Base-by-base conservation (phyloP, 768 basidiomycete genomes). In the Pisolithus tinctorius region DNA sequence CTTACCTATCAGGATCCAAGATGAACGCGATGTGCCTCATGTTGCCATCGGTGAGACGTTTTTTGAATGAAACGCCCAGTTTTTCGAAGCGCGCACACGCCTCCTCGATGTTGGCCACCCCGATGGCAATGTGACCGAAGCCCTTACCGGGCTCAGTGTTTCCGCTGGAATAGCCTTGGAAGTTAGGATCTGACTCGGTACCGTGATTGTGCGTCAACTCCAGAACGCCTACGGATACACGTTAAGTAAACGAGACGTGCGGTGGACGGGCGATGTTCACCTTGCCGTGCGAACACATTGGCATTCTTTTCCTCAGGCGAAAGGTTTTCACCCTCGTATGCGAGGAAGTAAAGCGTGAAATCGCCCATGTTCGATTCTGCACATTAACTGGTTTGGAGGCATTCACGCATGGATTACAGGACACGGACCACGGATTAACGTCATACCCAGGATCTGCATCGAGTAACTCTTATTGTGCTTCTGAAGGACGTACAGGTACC, bases 141-240 rank as follows among this genome's bases (percentile, higher is more conserved):
- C 67, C 81, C 50, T 74, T 75, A 27, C 85, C 83, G 4, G 88
- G 86, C 4, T 94, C 93, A 4, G 79, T 65, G 70, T 99, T 99
- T 1, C 95, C 95, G 60, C 68, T 86, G 9, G 82, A 76, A 66
- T 96, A 97, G 34, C 91, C 93, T 59, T 82, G 66, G 74, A 93
- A 93, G 55, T 69, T 69, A 47, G 82, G 59, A 64, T 94, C 86
- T 50, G 69, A 72, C 71, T 98, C 95, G 51, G 91, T 90, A 50
- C 93, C 91, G 65, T 93, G 89, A 74, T 93, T 92, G 72, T 88
- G 83, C 1, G 87, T 92, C 45, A 93, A 76, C 66, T 94, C 90
- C 53, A 93, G 79, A 57, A 93, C 69, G 48, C 84, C 86, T 88
- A 29, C 44, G 20, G 7, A 14, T 9, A 16, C 25, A 11, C 36